A percentile compares a stretch with the other conserved stretches of the same genome.
Evolutionary conservation across 495 filamentous ascomycete genomes (phyloP).

Genomic region (Hypomontagnella submonticulosa): DNA sequence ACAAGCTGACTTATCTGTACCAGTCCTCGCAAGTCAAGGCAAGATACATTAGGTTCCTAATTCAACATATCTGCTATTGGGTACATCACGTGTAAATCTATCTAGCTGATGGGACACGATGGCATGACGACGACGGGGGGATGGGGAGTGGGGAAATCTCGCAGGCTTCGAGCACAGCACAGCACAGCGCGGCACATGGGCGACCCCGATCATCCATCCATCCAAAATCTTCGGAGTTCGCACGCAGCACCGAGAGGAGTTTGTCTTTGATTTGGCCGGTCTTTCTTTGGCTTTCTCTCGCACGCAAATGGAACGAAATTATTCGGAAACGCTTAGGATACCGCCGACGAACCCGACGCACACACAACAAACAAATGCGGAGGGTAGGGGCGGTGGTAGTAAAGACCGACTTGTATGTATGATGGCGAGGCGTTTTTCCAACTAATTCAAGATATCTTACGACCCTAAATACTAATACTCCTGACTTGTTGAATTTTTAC

Average conservation of each 20-base stretch:
- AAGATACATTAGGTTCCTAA: slow-evolving; percentile 27
- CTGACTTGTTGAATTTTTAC: not conserved
- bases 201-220: slow-evolving; percentile 18
- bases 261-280: slow-evolving; percentile 41
- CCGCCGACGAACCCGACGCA: slow-evolving; percentile 10
- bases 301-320: slow-evolving; percentile 26
- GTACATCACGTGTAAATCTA: slow-evolving; percentile 30
- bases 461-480: slow-evolving; percentile 32
- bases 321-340: slow-evolving; percentile 40
- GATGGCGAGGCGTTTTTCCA: slow-evolving; percentile 45
- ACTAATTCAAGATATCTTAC: slow-evolving; percentile 46
- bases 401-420: slow-evolving; percentile 42
- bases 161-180: slow-evolving; percentile 43
- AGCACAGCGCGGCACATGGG: slow-evolving; percentile 11
- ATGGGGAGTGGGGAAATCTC: slow-evolving; percentile 22
- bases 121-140: slow-evolving; percentile 20
- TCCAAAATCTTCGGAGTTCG: slow-evolving; percentile 26
- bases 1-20: slow-evolving; percentile 14
- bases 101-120: slow-evolving; percentile 26
- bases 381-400: slow-evolving; percentile 17
- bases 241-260: slow-evolving; percentile 34
- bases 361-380: slow-evolving; percentile 1
- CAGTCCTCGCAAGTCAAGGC: slow-evolving; percentile 41
- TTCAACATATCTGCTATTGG: slow-evolving; percentile 19
- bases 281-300: slow-evolving; percentile 37